Base-by-base conservation (phyloP, 2,329 filamentous ascomycete genomes). In the Monosporascus sp. region DNA sequence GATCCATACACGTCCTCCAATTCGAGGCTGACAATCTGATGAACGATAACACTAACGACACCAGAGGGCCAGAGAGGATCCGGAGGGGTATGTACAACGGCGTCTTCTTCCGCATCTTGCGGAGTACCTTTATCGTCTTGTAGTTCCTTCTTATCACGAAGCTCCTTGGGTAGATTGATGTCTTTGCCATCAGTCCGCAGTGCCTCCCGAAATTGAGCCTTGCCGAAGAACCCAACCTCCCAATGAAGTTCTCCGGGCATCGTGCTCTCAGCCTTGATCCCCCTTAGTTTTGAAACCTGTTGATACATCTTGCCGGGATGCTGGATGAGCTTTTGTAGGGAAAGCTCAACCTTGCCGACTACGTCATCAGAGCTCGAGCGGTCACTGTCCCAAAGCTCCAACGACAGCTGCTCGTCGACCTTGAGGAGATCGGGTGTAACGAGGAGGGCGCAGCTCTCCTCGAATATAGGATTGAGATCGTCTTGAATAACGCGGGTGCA, bases 11-110 rank as follows among this genome's bases (percentile, higher is more conserved):
- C 83, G 60, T 97, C 93, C 55, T 89, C 86, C n/a, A 97, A 77
- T 70, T 97, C 91, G 8, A 99, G 80, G 56, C 94, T 96, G 60
- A 97, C 92, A 60, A 97, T 96, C 69, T 97, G 93, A 66, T 97
- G 93, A 25, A 97, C 80, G 44, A 97, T 80, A 38, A 97, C 72
- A 62, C 87, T 91, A 66, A 93, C 85, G 20, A 99, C 78, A 53
- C 94, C 94, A 61, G 88, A 95, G 1, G 93, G 94, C 90, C 91
- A 97, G 7, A 96, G 79, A n/a, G 93, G 93, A 67, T 97, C 93
- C 0, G 93, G 93, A 6, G 94, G 94, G 0, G 92, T 97, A 66
- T 90, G 88, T 44, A 88, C 82, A 3, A 96, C 90, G 2, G 90
- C 90, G 66, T 96, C 89, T 65, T 96, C 90, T 47, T 88, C 79